Percentiles rank a stretch among this genome's conserved stretches.
These are phyloP conservation scores for Sphaerulina musiva DNA, from an alignment of 2,329 filamentous ascomycete genomes.

Conservation along the genomic window DNA sequence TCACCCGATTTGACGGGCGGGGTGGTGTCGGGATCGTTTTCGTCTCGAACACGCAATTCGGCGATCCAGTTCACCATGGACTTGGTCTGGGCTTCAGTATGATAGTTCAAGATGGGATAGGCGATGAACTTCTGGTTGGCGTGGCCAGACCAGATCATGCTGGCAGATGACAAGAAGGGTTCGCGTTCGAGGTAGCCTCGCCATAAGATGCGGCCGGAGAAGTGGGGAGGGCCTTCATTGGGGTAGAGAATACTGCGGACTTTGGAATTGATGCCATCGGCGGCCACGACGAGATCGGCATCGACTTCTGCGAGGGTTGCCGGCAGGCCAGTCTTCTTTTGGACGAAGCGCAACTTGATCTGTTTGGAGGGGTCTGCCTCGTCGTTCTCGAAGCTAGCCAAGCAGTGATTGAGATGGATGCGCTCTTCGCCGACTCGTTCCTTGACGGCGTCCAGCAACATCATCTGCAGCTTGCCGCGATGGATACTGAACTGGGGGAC, in stretches of 20 bases:
- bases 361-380: slow-evolving; percentile 20
- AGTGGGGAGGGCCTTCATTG: slow-evolving; percentile 40
- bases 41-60: slow-evolving; percentile 39
- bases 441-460: slow-evolving; percentile 39
- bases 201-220: slow-evolving; percentile 44
- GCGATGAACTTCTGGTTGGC: slow-evolving; percentile 46
- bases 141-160: slow-evolving; percentile 44
- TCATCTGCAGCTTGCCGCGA: slow-evolving; percentile 42
- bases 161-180: slow-evolving; percentile 40
- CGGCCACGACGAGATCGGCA: slow-evolving; percentile 37
- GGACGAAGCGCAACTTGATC: slow-evolving; percentile 11
- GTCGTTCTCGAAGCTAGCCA: slow-evolving; percentile 35
- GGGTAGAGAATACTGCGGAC: slow-evolving; percentile 40
- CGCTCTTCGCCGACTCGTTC: slow-evolving; percentile 37
- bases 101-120: slow-evolving; percentile 40
- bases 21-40: slow-evolving; percentile 40
- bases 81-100: slow-evolving; percentile 17
- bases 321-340: slow-evolving; percentile 17
- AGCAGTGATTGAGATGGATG: slow-evolving; percentile 38
- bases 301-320: slow-evolving; percentile 30
- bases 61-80: slow-evolving; percentile 45
- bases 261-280: slow-evolving; percentile 44
- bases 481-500: slow-evolving; percentile 44
- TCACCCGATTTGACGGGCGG: slow-evolving; percentile 38
- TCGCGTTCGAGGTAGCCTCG: slow-evolving; percentile 39